These are phyloP conservation scores for Leavenworthia alabamica DNA, from an alignment of 345 rosid species.

Conservation along the genomic window DNA sequence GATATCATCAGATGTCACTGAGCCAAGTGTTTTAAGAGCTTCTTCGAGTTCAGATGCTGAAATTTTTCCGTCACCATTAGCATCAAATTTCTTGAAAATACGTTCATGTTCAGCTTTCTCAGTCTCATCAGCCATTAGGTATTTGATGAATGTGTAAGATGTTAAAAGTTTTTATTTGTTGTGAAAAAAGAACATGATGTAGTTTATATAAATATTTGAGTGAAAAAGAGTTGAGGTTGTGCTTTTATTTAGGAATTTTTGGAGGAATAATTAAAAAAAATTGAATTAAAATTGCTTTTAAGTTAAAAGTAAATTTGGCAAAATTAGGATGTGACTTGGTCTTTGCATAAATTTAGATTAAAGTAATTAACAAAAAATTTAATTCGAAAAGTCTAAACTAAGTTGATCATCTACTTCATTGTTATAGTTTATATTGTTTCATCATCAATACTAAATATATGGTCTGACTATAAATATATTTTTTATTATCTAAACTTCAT, in stretches of 20 bases:
- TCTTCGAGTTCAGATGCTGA: constrained; percentile 68
- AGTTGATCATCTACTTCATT: too few relatives aligned
- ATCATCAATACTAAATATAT: too few relatives aligned
- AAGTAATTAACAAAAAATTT: too few relatives aligned
- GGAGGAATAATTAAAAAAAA: constrained; percentile 13
- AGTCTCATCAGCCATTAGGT: constrained; percentile 47
- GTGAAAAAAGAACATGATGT: background rate
- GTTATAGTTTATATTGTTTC: background rate
- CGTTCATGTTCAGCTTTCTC: constrained; percentile 53
- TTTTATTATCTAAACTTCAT: too few relatives aligned
- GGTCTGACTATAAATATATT: background rate
- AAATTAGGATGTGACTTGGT: constrained; percentile 18
- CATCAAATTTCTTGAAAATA: constrained; percentile 67
- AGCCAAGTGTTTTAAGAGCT: constrained; percentile 53
- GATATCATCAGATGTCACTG: constrained; percentile 49
- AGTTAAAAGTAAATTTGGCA: background rate
- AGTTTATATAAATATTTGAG: constrained; percentile 4
- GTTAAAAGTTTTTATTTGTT: background rate
- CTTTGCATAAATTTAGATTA: background rate
- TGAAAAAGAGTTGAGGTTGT: constrained; percentile 12
- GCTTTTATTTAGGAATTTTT: constrained; percentile 25
- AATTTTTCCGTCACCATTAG: constrained; percentile 67
- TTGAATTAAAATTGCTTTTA: constrained; percentile 5
- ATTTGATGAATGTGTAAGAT: background rate
- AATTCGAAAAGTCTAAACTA: too few relatives aligned